Base-by-base conservation (phyloP, 2,329 filamentous ascomycete species). In the Zymoseptoria brevis region DNA sequence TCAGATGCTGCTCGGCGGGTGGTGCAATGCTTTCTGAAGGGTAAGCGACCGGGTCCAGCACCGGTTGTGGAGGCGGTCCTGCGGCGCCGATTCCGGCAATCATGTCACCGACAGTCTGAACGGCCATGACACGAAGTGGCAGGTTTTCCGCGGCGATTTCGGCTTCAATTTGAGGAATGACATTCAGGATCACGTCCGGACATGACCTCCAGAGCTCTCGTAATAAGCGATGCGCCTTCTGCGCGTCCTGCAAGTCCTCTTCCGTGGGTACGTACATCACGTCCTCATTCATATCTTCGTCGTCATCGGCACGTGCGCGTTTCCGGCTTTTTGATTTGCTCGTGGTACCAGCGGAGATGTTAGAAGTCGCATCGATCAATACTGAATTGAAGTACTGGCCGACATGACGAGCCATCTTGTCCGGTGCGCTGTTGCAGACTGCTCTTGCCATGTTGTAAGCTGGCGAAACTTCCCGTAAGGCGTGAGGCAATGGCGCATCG, bases 361-460 rank as follows among this genome's bases (percentile, higher is more conserved):
- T 66, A 19, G 72, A 69, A 11, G 69, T 91, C 3, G 91, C 89
- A 70, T 96, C 91, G 62, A 97, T 86, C 59, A 99, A 95, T 55
- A 97, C 91, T 58, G 96, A 91, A 74, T 91, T 96, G 73, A 99
- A 99, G 73, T 97, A 99, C 70, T 96, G 91, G 66, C 90, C 93
- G 58, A 97, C 87, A 66, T 95, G 90, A 62, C 91, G 87, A 1
- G 90, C 87, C 93, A 99, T 96, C 75, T 95, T 95, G 67, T 96
- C 93, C 0, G 89, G 85, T 66, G 87, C 95, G 19, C 83, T 83
- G 68, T 91, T 94, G 77, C 94, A 99, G 51, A 99, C 87, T 2
- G 89, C 89, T 75, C 95, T 96, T 21, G 94, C 93, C 88, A 97
- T 96, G 71, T 94, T 88, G 76, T 99, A 99, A 1, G 94, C 92